These are phyloP conservation scores for Colletotrichum acutatum DNA, from an alignment of 2,329 filamentous ascomycete species.

Conservation along the genomic window DNA sequence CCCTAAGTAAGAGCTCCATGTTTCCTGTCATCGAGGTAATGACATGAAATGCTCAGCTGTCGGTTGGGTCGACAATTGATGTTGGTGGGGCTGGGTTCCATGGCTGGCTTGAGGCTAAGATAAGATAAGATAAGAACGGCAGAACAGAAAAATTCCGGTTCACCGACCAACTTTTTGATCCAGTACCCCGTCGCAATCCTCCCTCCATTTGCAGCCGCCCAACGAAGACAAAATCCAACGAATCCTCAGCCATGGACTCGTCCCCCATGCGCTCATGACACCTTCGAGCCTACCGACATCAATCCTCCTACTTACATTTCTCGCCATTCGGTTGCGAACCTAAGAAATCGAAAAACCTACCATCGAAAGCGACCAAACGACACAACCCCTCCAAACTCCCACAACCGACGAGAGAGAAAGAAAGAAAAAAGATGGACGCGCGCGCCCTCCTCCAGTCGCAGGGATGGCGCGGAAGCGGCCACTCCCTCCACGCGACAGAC, in stretches of 20 bases:
- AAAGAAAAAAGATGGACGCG: slow-evolving; percentile 74
- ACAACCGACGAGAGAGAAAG: not conserved
- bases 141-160: slow-evolving; percentile 26
- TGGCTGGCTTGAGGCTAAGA: slow-evolving; percentile 5
- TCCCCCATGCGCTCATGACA: not conserved
- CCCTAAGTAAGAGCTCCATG: not conserved
- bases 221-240: not conserved
- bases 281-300: not conserved
- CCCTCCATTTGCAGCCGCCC: not conserved
- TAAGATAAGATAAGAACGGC: slow-evolving; percentile 37
- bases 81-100: slow-evolving; percentile 2
- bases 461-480: slow-evolving; percentile 90
- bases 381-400: not conserved
- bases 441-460: slow-evolving; percentile 84
- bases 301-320: not conserved
- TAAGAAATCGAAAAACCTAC: not conserved
- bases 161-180: slow-evolving; percentile 5
- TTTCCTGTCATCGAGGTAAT: not conserved
- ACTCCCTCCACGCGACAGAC: slow-evolving; percentile 82
- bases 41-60: not conserved
- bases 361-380: not conserved
- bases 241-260: not conserved
- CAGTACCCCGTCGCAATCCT: not conserved
- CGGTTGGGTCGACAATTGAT: not conserved
- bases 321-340: not conserved